phyloP scores from a whole-genome alignment of 2,329 filamentous ascomycete genomes.

The Westerdykella ornata region DNA sequence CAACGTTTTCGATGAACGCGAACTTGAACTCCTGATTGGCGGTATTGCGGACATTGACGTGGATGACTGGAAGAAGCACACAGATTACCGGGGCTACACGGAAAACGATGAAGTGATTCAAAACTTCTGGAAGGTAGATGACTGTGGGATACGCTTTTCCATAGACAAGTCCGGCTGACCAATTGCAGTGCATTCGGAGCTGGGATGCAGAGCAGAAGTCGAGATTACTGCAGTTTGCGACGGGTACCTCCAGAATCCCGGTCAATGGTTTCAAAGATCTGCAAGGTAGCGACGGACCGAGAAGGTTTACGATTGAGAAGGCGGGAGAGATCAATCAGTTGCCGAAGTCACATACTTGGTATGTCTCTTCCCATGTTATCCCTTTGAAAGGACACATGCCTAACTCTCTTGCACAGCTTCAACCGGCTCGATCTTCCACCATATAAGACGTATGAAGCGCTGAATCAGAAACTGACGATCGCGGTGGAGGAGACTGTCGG shows the following conservation, averaged over 20 bases:
- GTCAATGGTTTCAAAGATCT: conserved; percentile 99
- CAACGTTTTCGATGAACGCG: conserved; percentile 97
- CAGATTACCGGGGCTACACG: conserved; percentile 96
- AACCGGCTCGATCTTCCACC: conserved; percentile 92
- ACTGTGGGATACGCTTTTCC: background rate
- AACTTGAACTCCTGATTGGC: conserved; percentile 91
- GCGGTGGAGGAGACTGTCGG: conserved; percentile 98
- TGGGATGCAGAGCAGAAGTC: conserved; percentile 99
- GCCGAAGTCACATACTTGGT: conserved; percentile 98
- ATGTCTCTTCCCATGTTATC: conserved; percentile 38
- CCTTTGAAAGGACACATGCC: background rate
- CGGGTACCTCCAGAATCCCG: conserved; percentile 92
- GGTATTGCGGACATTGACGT: conserved; percentile 99
- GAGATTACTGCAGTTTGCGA: conserved; percentile 90
- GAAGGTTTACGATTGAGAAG: conserved; percentile 97
- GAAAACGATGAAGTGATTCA: conserved; percentile 96
- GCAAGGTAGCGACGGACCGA: conserved; percentile 90
- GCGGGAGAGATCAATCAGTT: conserved; percentile 83
- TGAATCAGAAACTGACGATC: conserved; percentile 87
- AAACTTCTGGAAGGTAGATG: conserved; percentile 83
- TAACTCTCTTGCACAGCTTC: conserved; percentile 57
- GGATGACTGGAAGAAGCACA: conserved; percentile 99
- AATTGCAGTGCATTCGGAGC: conserved; percentile 63
- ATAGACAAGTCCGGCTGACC: conserved; percentile 14
- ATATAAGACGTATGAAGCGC: conserved; percentile 79